phyloP scores from a whole-genome alignment of 2,329 filamentous ascomycete species.

The Paraphoma sp. region DNA sequence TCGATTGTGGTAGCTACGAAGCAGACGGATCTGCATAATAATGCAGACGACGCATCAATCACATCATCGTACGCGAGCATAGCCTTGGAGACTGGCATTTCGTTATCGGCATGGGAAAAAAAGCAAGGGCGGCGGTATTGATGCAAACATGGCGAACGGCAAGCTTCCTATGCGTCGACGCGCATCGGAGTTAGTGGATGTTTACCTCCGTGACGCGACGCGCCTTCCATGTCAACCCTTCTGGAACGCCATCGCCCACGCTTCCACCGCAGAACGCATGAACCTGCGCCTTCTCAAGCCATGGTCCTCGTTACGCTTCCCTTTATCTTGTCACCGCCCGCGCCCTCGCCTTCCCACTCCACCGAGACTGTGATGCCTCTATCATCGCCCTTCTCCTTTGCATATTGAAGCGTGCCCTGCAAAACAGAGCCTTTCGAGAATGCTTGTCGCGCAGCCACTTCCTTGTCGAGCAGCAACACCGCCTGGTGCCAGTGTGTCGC shows the following conservation, averaged over 20 bases:
- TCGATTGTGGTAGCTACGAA: too few species aligned
- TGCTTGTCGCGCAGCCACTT: constrained; percentile 52
- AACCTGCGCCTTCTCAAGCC: constrained; percentile 11
- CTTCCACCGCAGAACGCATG: too few species aligned
- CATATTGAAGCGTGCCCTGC: constrained; percentile 72
- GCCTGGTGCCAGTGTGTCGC: constrained; percentile 93
- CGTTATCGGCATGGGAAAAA: background rate
- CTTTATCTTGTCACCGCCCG: constrained; percentile 32
- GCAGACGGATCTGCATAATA: too few species aligned
- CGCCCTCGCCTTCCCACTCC: constrained; percentile 42
- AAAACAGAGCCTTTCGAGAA: constrained; percentile 67
- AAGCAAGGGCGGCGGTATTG: background rate
- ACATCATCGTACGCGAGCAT: background rate
- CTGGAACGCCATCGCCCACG: too few species aligned
- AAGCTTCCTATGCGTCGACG: too few species aligned
- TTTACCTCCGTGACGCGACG: too few species aligned
- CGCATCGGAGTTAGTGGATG: too few species aligned
- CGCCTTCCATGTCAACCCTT: too few species aligned
- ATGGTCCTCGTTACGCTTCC: constrained; percentile 43
- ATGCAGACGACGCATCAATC: too few species aligned
- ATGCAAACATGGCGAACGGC: too few species aligned
- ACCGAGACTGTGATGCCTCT: constrained; percentile 50
- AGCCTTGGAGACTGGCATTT: background rate
- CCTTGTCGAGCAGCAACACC: constrained; percentile 72
- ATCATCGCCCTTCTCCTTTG: constrained; percentile 61